A percentile compares a stretch with the other conserved stretches of the same genome.
phyloP scores from a whole-genome alignment of 2,329 filamentous ascomycete genomes.

The Penicillium sp. region DNA sequence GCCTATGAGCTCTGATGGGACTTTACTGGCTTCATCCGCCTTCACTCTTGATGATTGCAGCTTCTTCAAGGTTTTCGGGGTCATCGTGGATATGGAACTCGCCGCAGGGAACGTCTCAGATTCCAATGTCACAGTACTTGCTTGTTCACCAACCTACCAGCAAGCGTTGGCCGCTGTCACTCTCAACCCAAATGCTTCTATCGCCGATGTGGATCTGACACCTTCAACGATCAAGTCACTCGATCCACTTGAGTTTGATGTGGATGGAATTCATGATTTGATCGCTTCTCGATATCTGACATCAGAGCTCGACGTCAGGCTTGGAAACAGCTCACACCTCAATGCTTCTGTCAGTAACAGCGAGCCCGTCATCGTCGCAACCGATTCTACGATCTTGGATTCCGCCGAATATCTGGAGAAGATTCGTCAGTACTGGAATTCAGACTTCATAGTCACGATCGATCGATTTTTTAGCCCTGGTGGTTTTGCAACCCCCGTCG shows the following conservation, averaged over 20 bases:
- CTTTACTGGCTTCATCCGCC: background rate
- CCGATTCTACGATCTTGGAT: background rate
- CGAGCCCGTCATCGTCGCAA: background rate
- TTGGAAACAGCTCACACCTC: background rate
- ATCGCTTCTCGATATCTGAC: slow-evolving; percentile 9
- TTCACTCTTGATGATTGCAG: slow-evolving; percentile 16
- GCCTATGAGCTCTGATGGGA: slow-evolving; percentile 2
- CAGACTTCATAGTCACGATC: slow-evolving; percentile 19
- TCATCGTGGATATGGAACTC: slow-evolving; percentile 15
- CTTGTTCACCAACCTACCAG: slow-evolving; percentile 16
- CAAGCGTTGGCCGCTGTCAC: slow-evolving; percentile 13
- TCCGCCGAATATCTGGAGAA: slow-evolving; percentile 4
- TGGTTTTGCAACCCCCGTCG: background rate
- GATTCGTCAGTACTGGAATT: slow-evolving; percentile 20
- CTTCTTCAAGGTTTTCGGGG: slow-evolving; percentile 15
- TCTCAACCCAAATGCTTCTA: slow-evolving; percentile 16
- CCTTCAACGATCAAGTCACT: slow-evolving; percentile 1
- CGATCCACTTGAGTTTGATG: slow-evolving; percentile 1
- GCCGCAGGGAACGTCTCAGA: slow-evolving; percentile 5
- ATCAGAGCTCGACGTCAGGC: background rate
- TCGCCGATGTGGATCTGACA: slow-evolving; percentile 6
- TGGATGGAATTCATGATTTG: slow-evolving; percentile 7
- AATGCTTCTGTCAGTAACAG: background rate
- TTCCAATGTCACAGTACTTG: slow-evolving; percentile 22
- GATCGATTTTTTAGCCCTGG: slow-evolving; percentile 22